Conservation (phyloP, 2,329 filamentous ascomycete species). For the Colletotrichum tofieldiae region DNA sequence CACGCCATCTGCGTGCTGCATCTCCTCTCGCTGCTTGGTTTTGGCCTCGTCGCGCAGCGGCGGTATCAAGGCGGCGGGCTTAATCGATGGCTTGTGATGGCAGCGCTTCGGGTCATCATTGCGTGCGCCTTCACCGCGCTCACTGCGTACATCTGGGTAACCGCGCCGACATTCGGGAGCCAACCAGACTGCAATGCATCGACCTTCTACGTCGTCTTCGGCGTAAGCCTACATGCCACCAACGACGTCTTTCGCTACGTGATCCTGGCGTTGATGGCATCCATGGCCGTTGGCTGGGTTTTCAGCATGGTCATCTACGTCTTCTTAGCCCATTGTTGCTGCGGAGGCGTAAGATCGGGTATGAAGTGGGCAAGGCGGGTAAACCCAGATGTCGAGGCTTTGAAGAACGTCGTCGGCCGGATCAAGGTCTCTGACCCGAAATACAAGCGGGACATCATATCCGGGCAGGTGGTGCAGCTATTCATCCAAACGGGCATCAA, state of each 20-base stretch:
- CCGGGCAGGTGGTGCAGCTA: neutral
- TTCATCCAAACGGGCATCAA: conserved; percentile 3
- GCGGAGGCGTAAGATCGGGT: neutral
- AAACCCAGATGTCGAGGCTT: neutral
- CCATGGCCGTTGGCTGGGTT: neutral
- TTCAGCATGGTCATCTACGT: neutral
- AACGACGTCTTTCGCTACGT: conserved; percentile 5
- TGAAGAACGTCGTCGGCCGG: neutral
- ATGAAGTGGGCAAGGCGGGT: neutral
- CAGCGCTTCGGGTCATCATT: conserved; percentile 6
- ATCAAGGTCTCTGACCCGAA: conserved; percentile 4
- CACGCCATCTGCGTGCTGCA: conserved; percentile 21
- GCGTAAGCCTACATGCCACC: conserved; percentile 3
- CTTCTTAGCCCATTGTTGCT: neutral
- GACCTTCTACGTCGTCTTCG: conserved; percentile 8
- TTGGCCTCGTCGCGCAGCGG: conserved; percentile 8
- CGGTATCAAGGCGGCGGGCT: conserved; percentile 1
- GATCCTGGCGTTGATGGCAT: neutral
- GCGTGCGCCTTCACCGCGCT: conserved; percentile 5
- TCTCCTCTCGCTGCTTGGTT: conserved; percentile 8
- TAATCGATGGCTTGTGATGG: conserved; percentile 8
- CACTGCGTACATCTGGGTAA: conserved; percentile 8
- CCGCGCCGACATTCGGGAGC: conserved; percentile 2
- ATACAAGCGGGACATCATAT: neutral
- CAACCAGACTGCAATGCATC: neutral